These are phyloP conservation scores for Fraxinus sp. DNA, from an alignment of 305 asterid species.

Conservation along the genomic window DNA sequence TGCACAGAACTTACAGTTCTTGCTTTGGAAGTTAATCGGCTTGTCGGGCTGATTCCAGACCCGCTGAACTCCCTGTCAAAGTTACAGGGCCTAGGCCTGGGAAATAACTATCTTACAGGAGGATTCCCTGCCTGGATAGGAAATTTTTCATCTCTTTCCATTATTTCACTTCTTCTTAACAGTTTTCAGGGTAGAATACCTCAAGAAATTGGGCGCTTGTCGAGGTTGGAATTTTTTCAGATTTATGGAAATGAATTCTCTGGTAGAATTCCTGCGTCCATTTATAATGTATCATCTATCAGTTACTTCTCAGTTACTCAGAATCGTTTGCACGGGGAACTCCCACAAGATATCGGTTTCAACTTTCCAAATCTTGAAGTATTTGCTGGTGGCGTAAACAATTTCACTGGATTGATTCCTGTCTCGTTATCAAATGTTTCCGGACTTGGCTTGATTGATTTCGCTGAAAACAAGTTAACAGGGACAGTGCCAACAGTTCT, in stretches of 20 bases:
- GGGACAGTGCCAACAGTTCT: background rate
- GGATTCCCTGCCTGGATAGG: background rate
- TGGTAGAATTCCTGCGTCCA: background rate
- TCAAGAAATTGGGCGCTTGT: background rate
- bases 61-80: no score
- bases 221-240: background rate
- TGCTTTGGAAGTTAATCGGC: background rate
- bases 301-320: background rate
- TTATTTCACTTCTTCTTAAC: background rate
- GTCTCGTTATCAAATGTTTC: background rate
- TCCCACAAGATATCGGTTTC: background rate
- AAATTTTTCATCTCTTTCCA: background rate
- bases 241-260: background rate
- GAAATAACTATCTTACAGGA: background rate
- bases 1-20: background rate
- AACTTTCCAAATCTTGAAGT: background rate
- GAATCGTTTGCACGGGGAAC: background rate
- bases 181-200: background rate
- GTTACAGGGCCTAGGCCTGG: no score
- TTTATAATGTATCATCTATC: background rate
- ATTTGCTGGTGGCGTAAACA: background rate
- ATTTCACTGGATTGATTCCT: background rate
- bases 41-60: no score
- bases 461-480: background rate
- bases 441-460: background rate